Evolutionary conservation across 176 grass and related monocot genomes (phyloP).

Genomic region (Triticum aestivum): DNA sequence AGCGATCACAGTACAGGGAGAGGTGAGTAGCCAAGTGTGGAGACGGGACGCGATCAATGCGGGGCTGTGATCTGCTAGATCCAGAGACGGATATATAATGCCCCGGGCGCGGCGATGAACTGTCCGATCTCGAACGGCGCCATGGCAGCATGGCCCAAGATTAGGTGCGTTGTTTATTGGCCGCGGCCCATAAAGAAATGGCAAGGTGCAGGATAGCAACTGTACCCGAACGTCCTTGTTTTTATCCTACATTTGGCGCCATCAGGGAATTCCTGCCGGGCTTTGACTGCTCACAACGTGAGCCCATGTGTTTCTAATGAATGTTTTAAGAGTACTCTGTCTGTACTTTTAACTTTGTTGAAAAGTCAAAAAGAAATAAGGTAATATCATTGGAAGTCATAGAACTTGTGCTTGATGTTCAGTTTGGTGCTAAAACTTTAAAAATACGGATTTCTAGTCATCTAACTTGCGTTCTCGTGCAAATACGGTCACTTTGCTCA

Average conservation of each 20-base stretch:
- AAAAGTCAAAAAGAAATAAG: no score
- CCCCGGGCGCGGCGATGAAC: constrained; percentile 23
- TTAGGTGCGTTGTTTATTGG: constrained; percentile 21
- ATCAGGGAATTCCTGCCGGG: constrained; percentile 40
- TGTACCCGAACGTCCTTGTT: constrained; percentile 44
- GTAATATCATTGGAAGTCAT: no score
- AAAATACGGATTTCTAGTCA: no score
- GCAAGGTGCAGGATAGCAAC: constrained; percentile 14
- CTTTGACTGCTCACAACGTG: constrained; percentile 45
- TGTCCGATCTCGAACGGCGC: constrained; percentile 42
- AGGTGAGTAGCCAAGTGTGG: not conserved
- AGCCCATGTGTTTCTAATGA: constrained; percentile 9
- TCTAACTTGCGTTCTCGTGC: no score
- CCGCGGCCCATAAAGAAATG: constrained; percentile 17
- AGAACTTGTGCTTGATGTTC: no score
- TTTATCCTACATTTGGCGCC: constrained; percentile 35
- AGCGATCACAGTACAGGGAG: not conserved
- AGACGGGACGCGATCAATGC: not conserved
- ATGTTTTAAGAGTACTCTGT: not conserved
- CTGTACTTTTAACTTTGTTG: no score
- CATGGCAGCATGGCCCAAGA: constrained; percentile 40
- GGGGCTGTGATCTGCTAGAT: constrained; percentile 34
- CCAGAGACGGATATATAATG: constrained; percentile 39
- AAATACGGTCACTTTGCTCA: no score
- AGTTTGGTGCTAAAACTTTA: no score